These are phyloP conservation scores for Beauveria caledonica DNA, from an alignment of 2,329 filamentous ascomycete species.

Conservation along the genomic window DNA sequence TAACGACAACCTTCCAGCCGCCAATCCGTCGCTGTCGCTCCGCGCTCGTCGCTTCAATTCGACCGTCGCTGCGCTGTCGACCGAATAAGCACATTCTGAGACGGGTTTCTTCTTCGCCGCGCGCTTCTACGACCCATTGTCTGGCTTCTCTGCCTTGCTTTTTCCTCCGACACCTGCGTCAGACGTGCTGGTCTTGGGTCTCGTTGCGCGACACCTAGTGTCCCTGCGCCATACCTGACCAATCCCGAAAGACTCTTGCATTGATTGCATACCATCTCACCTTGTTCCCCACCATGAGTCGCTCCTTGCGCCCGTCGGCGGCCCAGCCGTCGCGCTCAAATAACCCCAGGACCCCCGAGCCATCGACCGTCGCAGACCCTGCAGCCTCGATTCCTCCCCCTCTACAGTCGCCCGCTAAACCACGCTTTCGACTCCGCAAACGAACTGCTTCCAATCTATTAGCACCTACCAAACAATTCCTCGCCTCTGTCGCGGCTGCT, in stretches of 20 bases:
- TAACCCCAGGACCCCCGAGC: conserved; percentile 39
- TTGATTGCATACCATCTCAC: conserved; percentile 7
- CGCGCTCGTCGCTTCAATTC: not conserved
- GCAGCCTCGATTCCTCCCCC: conserved; percentile 22
- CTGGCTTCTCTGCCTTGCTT: not conserved
- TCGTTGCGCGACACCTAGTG: conserved; percentile 1
- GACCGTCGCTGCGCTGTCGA: not conserved
- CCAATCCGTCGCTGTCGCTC: conserved; percentile 7
- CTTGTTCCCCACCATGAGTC: not conserved
- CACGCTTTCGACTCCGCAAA: conserved; percentile 47
- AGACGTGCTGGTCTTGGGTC: conserved; percentile 6
- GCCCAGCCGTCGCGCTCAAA: conserved; percentile 37
- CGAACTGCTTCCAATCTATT: conserved; percentile 44
- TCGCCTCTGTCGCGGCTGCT: conserved; percentile 58
- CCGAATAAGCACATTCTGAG: not conserved
- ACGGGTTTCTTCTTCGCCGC: not conserved
- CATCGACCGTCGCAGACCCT: conserved; percentile 24
- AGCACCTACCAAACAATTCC: conserved; percentile 56
- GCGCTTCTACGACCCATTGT: conserved; percentile 2
- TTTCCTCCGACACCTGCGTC: conserved; percentile 8
- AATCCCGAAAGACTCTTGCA: not conserved
- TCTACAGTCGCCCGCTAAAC: conserved; percentile 37
- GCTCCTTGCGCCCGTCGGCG: conserved; percentile 35
- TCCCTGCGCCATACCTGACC: not conserved
- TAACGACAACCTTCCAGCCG: conserved; percentile 1